A percentile compares a stretch with the other conserved stretches of the same genome.
phyloP scores from a whole-genome alignment of 176 grass and related monocot species.

The Puccinellia tenuiflora region DNA sequence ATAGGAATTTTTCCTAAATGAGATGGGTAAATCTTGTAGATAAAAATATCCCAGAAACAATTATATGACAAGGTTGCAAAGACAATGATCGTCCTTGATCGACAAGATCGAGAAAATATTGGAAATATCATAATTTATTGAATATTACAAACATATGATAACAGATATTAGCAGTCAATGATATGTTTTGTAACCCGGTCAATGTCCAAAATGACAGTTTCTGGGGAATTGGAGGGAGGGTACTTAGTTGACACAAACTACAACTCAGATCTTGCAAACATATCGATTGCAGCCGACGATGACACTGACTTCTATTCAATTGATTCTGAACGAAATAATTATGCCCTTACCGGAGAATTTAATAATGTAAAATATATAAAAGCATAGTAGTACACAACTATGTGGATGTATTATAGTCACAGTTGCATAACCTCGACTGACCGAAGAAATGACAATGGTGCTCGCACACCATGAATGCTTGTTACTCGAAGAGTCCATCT shows the following conservation, averaged over 20 bases:
- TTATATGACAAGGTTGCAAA: background rate
- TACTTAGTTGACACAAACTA: background rate
- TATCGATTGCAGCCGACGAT: background rate
- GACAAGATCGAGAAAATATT: background rate
- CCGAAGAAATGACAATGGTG: constrained; percentile 75
- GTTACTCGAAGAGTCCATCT: constrained; percentile 83
- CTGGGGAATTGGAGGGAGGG: background rate
- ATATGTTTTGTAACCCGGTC: background rate
- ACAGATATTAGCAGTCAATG: background rate
- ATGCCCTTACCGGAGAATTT: background rate
- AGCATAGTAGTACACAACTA: background rate
- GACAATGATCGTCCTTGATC: background rate
- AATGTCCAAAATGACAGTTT: background rate
- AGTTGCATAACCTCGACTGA: constrained; percentile 67
- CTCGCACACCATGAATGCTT: constrained; percentile 80
- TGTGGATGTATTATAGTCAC: constrained; percentile 11
- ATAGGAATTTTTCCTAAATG: background rate
- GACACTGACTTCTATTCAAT: background rate
- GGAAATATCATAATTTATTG: background rate
- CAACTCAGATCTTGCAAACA: background rate
- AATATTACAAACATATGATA: background rate
- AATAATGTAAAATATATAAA: background rate
- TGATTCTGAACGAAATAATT: background rate
- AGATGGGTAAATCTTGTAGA: background rate
- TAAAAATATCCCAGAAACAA: background rate